These are phyloP conservation scores for Homolaphlyctis polyrhiza DNA, from an alignment of 371 early-diverging fungal species.

Conservation along the genomic window DNA sequence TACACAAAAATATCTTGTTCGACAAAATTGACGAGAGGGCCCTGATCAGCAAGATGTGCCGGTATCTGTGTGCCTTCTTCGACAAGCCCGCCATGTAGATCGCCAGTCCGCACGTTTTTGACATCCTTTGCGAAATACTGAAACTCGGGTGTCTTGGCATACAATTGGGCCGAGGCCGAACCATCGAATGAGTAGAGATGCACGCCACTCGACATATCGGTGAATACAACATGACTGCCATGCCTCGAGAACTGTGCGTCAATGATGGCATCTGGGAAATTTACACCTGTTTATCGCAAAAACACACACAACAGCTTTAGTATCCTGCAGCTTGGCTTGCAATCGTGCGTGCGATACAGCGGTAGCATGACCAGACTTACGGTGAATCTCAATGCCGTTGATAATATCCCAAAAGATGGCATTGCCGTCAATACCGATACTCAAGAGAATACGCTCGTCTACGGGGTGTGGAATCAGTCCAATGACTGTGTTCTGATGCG, in stretches of 20 bases:
- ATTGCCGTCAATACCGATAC: conserved; percentile 83
- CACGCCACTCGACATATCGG: conserved; percentile 16
- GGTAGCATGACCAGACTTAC: neutral
- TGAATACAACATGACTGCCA: conserved; percentile 24
- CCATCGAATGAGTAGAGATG: conserved; percentile 31
- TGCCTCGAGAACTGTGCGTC: conserved; percentile 53
- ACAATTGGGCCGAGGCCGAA: conserved; percentile 50
- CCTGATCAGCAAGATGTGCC: conserved; percentile 60
- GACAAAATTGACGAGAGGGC: conserved; percentile 59
- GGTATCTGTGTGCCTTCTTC: conserved; percentile 66
- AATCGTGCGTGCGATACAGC: neutral
- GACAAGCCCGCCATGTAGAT: conserved; percentile 61
- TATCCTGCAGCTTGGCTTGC: neutral
- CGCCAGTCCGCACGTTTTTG: conserved; percentile 50
- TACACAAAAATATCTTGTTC: conserved; percentile 10
- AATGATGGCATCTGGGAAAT: conserved; percentile 24
- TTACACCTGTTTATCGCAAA: conserved; percentile 4
- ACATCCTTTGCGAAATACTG: conserved; percentile 76
- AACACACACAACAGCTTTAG: neutral
- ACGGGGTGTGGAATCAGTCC: conserved; percentile 72
- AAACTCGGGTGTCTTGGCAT: conserved; percentile 53
- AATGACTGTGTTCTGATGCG: conserved; percentile 64
- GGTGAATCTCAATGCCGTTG: neutral
- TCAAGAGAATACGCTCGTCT: conserved; percentile 62
- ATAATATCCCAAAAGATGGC: conserved; percentile 75